Evolutionary conservation across 75 land plant genomes (phyloP), one percentile per base, ranked within the genome.

Genomic region (Adiantum capillusveneris): DNA sequence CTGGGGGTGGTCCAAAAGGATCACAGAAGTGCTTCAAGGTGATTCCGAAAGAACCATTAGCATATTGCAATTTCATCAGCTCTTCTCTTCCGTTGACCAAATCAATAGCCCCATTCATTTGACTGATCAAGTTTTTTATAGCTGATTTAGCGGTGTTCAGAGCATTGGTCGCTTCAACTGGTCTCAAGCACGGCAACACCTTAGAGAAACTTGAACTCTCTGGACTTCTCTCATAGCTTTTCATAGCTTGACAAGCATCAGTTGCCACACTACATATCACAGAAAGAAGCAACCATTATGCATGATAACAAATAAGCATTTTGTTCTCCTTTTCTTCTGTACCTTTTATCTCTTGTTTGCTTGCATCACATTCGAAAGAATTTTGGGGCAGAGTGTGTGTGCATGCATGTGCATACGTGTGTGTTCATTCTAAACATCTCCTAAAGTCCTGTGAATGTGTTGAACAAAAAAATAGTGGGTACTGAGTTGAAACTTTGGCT

Each of bases 161-260:
- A 1, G 19, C 12, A 3, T 16, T 17, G 1, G 31, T 31, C 29
- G 65, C 65, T 51, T 63, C 31, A 17, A 1, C 31, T 28, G 65
- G 11, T 7, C 26, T 34, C 19, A 63, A 31, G 56, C 65, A 63
- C 1, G 65, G 65, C 34, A 63, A 52, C 2, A 63, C 14, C 28
- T 52, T 63, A 1, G 65, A 27, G 20, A 63, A 25, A 16, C 25
- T 63, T n/a, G 65, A 63, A 56, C 21, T 29, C 17, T 63, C 39
- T 11, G 48, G 18, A 27, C 50, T 20, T 21, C 21, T 20, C 11
- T 63, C 56, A 24, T 63, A 63, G 21, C 50, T 57, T 31, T 52
- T 49, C 65, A 63, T 63, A 18, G 65, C 65, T 52, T 63, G 28
- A n/a, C 65, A 63, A 2, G 58, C 65, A 51, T 63, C 65, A 7